Base-by-base conservation (phyloP, 352 stramenopile species). In the Peronosclerospora sorghi region DNA sequence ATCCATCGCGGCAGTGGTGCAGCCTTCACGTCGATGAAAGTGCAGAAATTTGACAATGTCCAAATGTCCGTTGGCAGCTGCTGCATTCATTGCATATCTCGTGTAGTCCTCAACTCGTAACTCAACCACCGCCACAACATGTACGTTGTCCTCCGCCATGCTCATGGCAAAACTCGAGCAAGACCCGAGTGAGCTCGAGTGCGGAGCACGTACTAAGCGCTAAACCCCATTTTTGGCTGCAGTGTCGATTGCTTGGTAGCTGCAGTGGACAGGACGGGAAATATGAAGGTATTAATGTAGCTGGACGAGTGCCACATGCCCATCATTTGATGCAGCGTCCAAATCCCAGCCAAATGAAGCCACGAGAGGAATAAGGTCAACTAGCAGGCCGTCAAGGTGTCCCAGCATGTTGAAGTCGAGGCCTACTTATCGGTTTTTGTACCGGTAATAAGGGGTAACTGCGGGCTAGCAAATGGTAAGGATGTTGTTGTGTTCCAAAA, bases 51-150 rank as follows among this genome's bases (percentile, higher is more conserved):
- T 50, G 15, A 78, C 59, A 4, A 72, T 37, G 8, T 50, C 29
- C 0, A 72, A 23, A 42, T 64, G 41, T 6, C 63, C 63, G 13
- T 60, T 62, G 7, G 50, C 52, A 9, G 63, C 63, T 4, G 63
- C 59, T 3, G 56, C 59, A 41, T 70, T 54, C 63, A 73, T 68
- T 5, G 63, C 63, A 36, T 65, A 59, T 18, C 52, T 45, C 1
- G 59, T 69, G 52, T 56, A 69, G 27, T 59, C 59, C 42, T 73
- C 63, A 5, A 29, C 27, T 12, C 63, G 63, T 41, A 70, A 73
- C 30, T 52, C 26, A 9, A 67, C 53, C 30, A 63, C 39, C 1
- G 48, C 45, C 29, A 63, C 13, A 55, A 47, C 15, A 30, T 62
- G 48, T 6, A 53, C 58, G 38, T 54, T 59, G 30, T 48, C 58